These are phyloP conservation scores for Tylopilus vinaceipallidus DNA, from an alignment of 768 basidiomycete genomes.

Conservation along the genomic window DNA sequence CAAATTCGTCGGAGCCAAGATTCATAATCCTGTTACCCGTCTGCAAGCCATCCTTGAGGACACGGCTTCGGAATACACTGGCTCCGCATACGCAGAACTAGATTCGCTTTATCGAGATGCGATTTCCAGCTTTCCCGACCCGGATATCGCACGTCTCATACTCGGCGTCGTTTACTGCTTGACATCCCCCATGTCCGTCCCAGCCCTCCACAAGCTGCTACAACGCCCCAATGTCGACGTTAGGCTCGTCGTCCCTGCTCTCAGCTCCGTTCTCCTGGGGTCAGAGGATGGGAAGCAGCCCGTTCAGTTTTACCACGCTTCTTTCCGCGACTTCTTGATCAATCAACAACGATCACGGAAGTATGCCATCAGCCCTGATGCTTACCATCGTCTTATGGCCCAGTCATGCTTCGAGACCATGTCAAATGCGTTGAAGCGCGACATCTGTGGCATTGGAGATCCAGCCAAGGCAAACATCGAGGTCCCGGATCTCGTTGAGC, in stretches of 20 bases:
- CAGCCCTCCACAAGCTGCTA: slow-evolving; percentile 15
- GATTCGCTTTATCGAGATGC: slow-evolving; percentile 21
- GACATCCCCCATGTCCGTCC: slow-evolving; percentile 10
- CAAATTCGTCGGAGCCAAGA: slow-evolving; percentile 23
- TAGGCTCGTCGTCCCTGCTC: slow-evolving; percentile 13
- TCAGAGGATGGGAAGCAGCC: slow-evolving; percentile 21
- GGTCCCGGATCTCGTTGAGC: slow-evolving; percentile 17
- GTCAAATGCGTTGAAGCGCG: slow-evolving; percentile 17
- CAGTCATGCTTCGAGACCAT: slow-evolving; percentile 19
- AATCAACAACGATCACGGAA: slow-evolving; percentile 16
- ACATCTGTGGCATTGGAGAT: slow-evolving; percentile 20
- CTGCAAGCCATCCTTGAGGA: slow-evolving; percentile 16
- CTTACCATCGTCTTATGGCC: slow-evolving; percentile 19
- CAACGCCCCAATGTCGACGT: slow-evolving; percentile 13
- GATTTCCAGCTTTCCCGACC: slow-evolving; percentile 18
- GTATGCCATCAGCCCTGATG: slow-evolving; percentile 12
- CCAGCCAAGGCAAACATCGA: slow-evolving; percentile 16
- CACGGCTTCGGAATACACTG: not conserved
- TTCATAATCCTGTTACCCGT: slow-evolving; percentile 13
- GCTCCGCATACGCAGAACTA: slow-evolving; percentile 19
- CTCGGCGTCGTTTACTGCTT: slow-evolving; percentile 19
- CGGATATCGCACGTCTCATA: slow-evolving; percentile 15
- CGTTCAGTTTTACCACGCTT: slow-evolving; percentile 22
- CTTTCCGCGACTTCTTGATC: slow-evolving; percentile 22
- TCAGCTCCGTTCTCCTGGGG: slow-evolving; percentile 16